phyloP scores from a whole-genome alignment of 2,329 filamentous ascomycete genomes.

The Diaporthe sp. region DNA sequence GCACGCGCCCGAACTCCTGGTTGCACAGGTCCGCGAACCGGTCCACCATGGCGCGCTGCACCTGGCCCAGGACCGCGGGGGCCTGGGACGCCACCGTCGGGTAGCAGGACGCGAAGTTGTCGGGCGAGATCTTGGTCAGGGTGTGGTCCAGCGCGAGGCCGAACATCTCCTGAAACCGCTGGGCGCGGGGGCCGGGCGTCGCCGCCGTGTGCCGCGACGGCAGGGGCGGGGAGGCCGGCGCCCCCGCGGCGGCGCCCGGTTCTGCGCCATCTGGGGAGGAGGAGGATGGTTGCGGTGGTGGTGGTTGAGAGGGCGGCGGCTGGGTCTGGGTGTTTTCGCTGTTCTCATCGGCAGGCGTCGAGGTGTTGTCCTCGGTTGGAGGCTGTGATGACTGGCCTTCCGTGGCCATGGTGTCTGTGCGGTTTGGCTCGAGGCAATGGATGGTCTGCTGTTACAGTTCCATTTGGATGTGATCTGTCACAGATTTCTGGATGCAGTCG shows the following conservation, averaged over 20 bases:
- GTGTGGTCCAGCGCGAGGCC: slow-evolving; percentile 65
- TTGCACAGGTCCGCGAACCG: slow-evolving; percentile 67
- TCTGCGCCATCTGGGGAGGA: slow-evolving; percentile 16
- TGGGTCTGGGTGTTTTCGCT: slow-evolving; percentile 22
- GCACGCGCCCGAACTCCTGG: slow-evolving; percentile 70
- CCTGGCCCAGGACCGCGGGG: slow-evolving; percentile 64
- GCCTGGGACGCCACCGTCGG: slow-evolving; percentile 68
- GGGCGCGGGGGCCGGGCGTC: slow-evolving; percentile 69
- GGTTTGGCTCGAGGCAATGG: neutral
- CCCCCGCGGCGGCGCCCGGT: neutral
- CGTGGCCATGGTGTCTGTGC: slow-evolving; percentile 33
- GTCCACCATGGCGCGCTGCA: slow-evolving; percentile 71
- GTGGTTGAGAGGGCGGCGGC: neutral
- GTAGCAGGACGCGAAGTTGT: slow-evolving; percentile 73
- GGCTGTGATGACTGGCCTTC: slow-evolving; percentile 31
- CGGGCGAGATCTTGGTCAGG: slow-evolving; percentile 67
- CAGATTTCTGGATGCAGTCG: neutral
- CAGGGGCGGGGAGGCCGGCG: slow-evolving; percentile 54
- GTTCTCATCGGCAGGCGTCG: slow-evolving; percentile 9
- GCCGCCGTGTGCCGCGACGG: slow-evolving; percentile 58
- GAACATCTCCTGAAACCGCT: slow-evolving; percentile 68
- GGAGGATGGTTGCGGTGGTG: slow-evolving; percentile 9
- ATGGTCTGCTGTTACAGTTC: neutral
- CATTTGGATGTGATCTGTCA: neutral
- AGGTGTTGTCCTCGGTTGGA: slow-evolving; percentile 9